Conservation (phyloP, 371 early-diverging fungal genomes). For the Amoeboaphelidium protococcarum region DNA sequence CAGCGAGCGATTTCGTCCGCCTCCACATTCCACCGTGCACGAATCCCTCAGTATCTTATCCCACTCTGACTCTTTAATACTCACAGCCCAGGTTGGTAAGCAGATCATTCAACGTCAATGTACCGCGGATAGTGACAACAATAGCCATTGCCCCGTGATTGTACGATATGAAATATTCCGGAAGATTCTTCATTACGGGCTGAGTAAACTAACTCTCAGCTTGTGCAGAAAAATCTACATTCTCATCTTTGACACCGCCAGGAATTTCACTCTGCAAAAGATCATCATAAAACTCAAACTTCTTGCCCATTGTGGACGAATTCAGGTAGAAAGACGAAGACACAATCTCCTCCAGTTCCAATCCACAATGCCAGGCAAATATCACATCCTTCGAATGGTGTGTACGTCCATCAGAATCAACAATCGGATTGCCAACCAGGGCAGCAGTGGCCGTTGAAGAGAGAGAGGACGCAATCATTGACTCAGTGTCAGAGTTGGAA, state of each 20-base stretch:
- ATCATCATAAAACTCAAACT: constrained; percentile 9
- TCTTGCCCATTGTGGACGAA: constrained; percentile 10
- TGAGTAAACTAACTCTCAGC: constrained; percentile 8
- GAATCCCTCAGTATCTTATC: constrained; percentile 4
- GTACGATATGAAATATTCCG: constrained; percentile 54
- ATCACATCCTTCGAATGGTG: too few species aligned
- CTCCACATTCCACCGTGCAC: constrained; percentile 14
- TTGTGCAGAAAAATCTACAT: too few species aligned
- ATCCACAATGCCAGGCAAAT: constrained; percentile 32
- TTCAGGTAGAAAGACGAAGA: constrained; percentile 28
- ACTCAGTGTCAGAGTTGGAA: constrained; percentile 9
- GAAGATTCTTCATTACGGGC: constrained; percentile 30
- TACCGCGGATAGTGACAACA: constrained; percentile 67
- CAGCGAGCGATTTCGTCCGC: constrained; percentile 2
- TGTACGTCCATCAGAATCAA: too few species aligned
- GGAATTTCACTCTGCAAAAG: constrained; percentile 9
- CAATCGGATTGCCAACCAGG: too few species aligned
- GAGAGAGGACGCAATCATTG: too few species aligned
- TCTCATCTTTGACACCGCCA: constrained; percentile 6
- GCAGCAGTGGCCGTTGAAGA: too few species aligned
- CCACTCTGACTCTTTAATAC: constrained; percentile 30
- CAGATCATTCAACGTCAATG: constrained; percentile 56
- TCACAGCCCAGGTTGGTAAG: constrained; percentile 60
- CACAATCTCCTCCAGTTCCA: constrained; percentile 31
- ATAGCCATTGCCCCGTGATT: constrained; percentile 44